A percentile compares a stretch with the other conserved stretches of the same genome.
Conservation (phyloP, 208 protist species). For the Leishmania aethiopica region DNA sequence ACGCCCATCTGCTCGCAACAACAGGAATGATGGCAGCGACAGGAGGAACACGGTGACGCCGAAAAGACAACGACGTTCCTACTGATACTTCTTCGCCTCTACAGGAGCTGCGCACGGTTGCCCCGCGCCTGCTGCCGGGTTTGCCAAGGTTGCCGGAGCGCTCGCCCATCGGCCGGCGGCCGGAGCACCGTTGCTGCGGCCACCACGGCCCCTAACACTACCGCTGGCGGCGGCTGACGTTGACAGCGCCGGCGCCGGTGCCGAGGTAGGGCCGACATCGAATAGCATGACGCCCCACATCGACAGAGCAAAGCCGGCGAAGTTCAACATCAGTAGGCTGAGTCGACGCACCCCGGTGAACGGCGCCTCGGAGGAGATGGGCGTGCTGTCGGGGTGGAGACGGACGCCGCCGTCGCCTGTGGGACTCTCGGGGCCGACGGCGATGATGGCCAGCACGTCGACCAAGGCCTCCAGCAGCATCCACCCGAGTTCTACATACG, state of each 20-base stretch:
- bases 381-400: slow-evolving; percentile 17
- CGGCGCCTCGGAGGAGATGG: not conserved
- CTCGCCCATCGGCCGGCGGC: not conserved
- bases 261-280: slow-evolving; percentile 9
- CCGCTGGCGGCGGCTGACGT: not conserved
- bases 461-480: slow-evolving; percentile 30
- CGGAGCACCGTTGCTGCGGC: slow-evolving; percentile 7
- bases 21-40: not conserved
- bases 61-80: not conserved
- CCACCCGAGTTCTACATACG: slow-evolving; percentile 25
- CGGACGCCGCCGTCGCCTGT: not conserved
- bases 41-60: not conserved
- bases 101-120: not conserved
- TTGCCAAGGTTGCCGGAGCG: not conserved
- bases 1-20: not conserved
- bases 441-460: slow-evolving; percentile 22
- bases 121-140: slow-evolving; percentile 1
- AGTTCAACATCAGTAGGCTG: slow-evolving; percentile 25
- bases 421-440: slow-evolving; percentile 6
- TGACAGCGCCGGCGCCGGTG: not conserved
- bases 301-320: slow-evolving; percentile 21
- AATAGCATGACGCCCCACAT: slow-evolving; percentile 28
- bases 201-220: not conserved
- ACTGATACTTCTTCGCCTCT: slow-evolving; percentile 34
- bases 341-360: slow-evolving; percentile 24